Evolutionary conservation across 176 grass and related monocot genomes (phyloP), one percentile per base, ranked within the genome.

Genomic region (Lolium rigidum): DNA sequence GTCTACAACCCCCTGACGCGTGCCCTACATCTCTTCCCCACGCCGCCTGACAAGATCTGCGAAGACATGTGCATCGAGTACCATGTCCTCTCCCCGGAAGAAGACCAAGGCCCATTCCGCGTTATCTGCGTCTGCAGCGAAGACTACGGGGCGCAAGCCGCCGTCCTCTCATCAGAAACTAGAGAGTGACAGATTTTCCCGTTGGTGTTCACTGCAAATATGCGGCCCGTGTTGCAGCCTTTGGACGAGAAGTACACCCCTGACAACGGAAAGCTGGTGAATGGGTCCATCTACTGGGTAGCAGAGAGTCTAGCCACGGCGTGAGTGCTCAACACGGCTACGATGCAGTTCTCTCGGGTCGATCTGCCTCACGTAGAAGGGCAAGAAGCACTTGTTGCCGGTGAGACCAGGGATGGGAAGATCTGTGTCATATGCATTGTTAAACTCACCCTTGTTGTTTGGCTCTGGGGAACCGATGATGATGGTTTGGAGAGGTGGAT

Each of bases 161-260:
- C 31, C 31, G 31, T 50, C 71, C 71, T 74, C 21, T 74, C 46
- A 9, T 25, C 71, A 16, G 71, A 74, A 24, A 50, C 44, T 21
- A 24, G 71, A 0, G 71, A 74, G 71, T 74, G 71, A 46, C 71
- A 74, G 71, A 4, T 74, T 24, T 74, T 9, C 44, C 71, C 44
- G 3, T 74, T 21, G 21, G 21, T 74, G 21, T 12, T 50, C 1
- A 21, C 71, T 14, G 71, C 44, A 9, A 47, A 21, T 8, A 74
- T 74, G 20, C 70, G 25, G 44, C 44, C 44, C 16, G 41, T 8
- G 41, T 44, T 44, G 41, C 67, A 1, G n/a, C 38, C 67, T n/a
- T 44, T 0, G 44, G 46, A 50, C n/a, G 10, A 73, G 43, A 20
- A 25, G n/a, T 3, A 26, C 21, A 9, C 0, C 0, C 9, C 31